These are phyloP conservation scores for Candida maesae DNA, from an alignment of 805 yeast genomes.

Conservation along the genomic window DNA sequence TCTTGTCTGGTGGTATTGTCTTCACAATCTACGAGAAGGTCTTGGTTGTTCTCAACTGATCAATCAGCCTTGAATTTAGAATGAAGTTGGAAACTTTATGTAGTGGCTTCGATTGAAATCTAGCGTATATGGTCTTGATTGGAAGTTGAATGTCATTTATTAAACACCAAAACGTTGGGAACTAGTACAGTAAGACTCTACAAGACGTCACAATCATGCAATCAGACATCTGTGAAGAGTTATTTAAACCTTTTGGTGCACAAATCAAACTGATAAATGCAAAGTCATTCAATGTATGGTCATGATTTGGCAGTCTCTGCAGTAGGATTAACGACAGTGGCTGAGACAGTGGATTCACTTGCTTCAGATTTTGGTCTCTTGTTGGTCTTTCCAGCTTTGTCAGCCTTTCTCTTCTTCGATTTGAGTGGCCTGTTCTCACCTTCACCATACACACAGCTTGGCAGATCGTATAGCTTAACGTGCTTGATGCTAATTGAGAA, in stretches of 20 bases:
- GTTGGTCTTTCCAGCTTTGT: conserved; percentile 32
- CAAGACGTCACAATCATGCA: no score
- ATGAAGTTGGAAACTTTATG: neutral
- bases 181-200: no score
- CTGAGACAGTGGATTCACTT: conserved; percentile 2
- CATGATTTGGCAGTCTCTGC: conserved; percentile 4
- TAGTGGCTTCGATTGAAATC: neutral
- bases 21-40: conserved; percentile 94
- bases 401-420: conserved; percentile 50
- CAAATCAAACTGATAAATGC: no score
- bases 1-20: conserved; percentile 94
- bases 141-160: no score
- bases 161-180: no score
- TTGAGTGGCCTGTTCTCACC: conserved; percentile 76
- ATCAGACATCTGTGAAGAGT: no score
- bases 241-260: no score
- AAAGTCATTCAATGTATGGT: no score
- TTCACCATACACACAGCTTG: conserved; percentile 76
- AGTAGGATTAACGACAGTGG: conserved; percentile 1
- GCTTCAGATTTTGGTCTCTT: conserved; percentile 34
- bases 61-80: neutral
- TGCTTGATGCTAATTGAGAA: conserved; percentile 62
- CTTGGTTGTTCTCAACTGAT: conserved; percentile 38
- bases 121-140: no score
- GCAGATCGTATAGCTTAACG: conserved; percentile 75